Base-by-base conservation (phyloP, 306 rosid species). In the Prosopis cineraria region DNA sequence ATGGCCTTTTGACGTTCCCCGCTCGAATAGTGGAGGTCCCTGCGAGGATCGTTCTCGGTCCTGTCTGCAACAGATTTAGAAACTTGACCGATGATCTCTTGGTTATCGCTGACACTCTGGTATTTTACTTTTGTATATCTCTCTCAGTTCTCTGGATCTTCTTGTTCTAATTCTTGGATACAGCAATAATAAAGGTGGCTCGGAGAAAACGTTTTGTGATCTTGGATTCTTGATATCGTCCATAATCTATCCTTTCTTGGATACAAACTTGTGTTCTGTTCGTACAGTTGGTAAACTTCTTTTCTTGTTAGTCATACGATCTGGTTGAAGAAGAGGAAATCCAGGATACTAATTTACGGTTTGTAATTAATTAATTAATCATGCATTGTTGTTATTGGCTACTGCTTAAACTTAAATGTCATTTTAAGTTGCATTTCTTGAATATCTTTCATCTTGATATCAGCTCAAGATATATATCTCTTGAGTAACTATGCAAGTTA, bases 81-180 rank as follows among this genome's bases (percentile, higher is more conserved):
- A 89, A 39, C 68, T 67, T 85, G 3, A 91, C 96, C 3, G 89
- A 92, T 58, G 83, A 87, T 78, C 82, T 94, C 78, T 91, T 90
- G 10, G 74, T 82, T 75, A 84, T 92, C 48, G 78, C 88, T 50
- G 98, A 94, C 84, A 53, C 72, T 6, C 85, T 90, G 98, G 97
- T 92, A 73, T 47, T 30, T 68, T 17, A 11, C 20, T 2, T 10
- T 34, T 41, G 11, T 13, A 13, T 60, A n/a, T 43, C 22, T 62
- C 25, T 31, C 64, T 66, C 65, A 10, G 60, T 30, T 17, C 24
- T 19, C 25, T 20, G 43, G 44, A 36, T 27, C 53, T 47, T 47
- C 3, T 17, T 17, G 22, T 47, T 17, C 37, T 14, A 31, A 14
- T 14, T 62, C 2, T 22, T 27, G 37, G 72, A 66, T 39, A 31